Base-by-base conservation (phyloP, 768 basidiomycete species). In the Tulasnella calospora region DNA sequence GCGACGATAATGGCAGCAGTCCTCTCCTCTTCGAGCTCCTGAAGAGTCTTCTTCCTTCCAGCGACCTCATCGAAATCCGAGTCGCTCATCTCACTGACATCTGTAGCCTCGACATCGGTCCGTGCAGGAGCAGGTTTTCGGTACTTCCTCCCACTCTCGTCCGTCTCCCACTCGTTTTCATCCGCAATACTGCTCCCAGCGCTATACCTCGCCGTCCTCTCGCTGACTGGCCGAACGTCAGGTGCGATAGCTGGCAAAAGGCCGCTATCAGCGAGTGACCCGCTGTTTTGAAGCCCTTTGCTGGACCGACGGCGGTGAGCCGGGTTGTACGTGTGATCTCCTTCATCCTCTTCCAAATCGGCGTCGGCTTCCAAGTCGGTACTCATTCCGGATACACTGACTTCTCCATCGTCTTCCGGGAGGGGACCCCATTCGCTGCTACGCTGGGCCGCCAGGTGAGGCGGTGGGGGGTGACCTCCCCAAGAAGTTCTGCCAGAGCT, bases 1-100 rank as follows among this genome's bases (percentile, higher is more conserved):
- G 92, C 94, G 73, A 95, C 86, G 78, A 94, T 89, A 71, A 90
- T 87, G 19, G 93, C 93, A 74, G 92, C 90, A 0, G 94, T 94
- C 74, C 91, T 88, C 44, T 79, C 77, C 40, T 93, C 92, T 74
- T 89, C 87, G 41, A 86, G 85, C n/a, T 88, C 87, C 10, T 86
- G 83, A 7, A 86, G 86, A 8, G 23, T 46, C 61, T 47, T 38
- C 69, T 78, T 71, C 35, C 75, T 76, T 61, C 51, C 73, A 74
- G 27, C 44, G 47, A 69, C 75, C 70, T 78, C 77, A n/a, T 71
- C 55, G 36, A 71, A 30, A 71, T 78, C 77, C 0, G 69, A 44
- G 36, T 78, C 77, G 77, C 67, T 78, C 77, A 73, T 47, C 47
- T 75, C 74, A 44, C 77, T 78, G 35, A n/a, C 55, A 44, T 71